Percentiles rank a stretch among this genome's conserved stretches.
Conservation (phyloP, 1,284 basidiomycete species). For the Pseudozyma pruni region DNA sequence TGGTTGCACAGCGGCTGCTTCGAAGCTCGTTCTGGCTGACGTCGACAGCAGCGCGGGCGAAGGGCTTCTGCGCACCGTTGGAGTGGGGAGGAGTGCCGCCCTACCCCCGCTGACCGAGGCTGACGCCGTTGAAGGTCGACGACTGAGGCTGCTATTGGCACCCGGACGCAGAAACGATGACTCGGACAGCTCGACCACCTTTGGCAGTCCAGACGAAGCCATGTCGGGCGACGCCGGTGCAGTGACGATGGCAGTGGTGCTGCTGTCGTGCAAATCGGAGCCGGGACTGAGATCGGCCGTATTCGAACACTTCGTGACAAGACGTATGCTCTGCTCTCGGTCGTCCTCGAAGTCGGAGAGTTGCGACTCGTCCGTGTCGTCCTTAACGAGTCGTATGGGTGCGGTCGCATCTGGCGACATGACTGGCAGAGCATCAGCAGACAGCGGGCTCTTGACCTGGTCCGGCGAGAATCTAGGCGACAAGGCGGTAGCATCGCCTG, state of each 20-base stretch:
- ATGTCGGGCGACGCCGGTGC: constrained; percentile 20
- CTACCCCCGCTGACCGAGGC: constrained; percentile 5
- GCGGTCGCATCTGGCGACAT: not conserved
- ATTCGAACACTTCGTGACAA: constrained; percentile 36
- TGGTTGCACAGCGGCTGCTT: constrained; percentile 4
- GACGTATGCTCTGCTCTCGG: constrained; percentile 47
- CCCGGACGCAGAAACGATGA: constrained; percentile 21
- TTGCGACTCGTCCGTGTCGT: not conserved
- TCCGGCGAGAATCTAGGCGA: constrained; percentile 6
- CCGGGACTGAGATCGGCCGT: constrained; percentile 11
- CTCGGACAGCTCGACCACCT: constrained; percentile 17
- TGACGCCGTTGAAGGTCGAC: constrained; percentile 3
- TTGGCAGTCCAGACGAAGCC: constrained; percentile 17
- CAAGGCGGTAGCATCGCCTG: not conserved
- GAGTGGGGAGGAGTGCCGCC: constrained; percentile 14
- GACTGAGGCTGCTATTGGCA: constrained; percentile 18
- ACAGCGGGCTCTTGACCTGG: not conserved
- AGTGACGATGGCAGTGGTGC: constrained; percentile 16
- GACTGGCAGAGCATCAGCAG: not conserved
- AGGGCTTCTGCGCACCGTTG: constrained; percentile 13
- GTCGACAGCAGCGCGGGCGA: constrained; percentile 22
- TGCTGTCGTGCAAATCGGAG: not conserved
- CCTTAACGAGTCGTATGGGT: not conserved
- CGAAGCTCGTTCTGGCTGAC: constrained; percentile 36
- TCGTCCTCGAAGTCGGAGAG: not conserved